phyloP scores from a whole-genome alignment of 306 rosid genomes.

The Begonia peltatifolia region DNA sequence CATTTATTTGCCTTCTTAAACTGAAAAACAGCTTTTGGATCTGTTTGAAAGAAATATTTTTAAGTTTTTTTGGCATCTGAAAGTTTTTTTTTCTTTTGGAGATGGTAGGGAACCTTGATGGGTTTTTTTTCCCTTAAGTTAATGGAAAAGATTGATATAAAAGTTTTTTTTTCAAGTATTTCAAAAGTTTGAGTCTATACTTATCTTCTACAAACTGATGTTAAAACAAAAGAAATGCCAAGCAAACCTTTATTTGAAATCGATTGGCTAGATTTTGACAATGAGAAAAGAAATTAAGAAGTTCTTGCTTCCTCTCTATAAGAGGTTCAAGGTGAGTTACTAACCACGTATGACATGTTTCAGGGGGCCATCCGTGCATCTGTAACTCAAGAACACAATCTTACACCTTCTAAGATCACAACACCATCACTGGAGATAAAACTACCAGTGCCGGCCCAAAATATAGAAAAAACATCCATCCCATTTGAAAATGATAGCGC shows the following conservation, averaged over 20 bases:
- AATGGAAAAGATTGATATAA: neutral
- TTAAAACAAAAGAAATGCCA: no score
- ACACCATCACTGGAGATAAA: constrained; percentile 53
- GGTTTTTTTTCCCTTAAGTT: no score
- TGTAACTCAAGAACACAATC: constrained; percentile 47
- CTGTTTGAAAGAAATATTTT: no score
- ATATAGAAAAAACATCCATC: constrained; percentile 23
- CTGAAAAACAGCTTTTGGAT: no score
- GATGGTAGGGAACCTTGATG: no score
- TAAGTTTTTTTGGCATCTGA: no score
- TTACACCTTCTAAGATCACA: constrained; percentile 24
- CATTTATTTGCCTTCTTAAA: no score
- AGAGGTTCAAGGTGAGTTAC: neutral
- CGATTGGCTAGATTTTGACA: neutral
- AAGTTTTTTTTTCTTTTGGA: no score
- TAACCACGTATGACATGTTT: constrained; percentile 3
- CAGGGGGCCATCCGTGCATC: constrained; percentile 90
- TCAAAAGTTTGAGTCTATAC: no score
- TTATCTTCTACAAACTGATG: no score
- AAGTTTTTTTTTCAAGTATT: neutral
- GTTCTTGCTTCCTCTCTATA: neutral
- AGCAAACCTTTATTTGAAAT: no score
- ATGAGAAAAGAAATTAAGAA: neutral
- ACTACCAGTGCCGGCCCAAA: constrained; percentile 35
- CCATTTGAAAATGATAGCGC: constrained; percentile 12